Evolutionary conservation across 2,329 filamentous ascomycete species (phyloP), one percentile per base, ranked within the genome.

Genomic region (Trichoderma guizhouense): DNA sequence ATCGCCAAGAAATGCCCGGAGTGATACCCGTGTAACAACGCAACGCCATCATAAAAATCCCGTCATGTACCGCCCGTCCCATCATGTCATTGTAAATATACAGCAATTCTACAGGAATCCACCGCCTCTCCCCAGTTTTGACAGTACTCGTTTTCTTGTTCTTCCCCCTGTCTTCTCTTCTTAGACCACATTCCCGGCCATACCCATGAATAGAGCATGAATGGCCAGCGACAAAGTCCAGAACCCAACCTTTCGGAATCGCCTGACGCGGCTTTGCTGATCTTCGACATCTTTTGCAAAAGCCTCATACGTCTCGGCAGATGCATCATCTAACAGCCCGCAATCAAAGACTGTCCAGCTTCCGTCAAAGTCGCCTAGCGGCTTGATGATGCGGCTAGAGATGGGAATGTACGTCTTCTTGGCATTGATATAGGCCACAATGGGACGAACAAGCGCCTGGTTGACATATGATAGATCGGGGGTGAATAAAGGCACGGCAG

Each of bases 341-440:
- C 93, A 96, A 81, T 99, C 96, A 79, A 93, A 98, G 32, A 97
- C 87, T 4, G 95, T 95, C 96, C 96, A 98, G 76, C 92, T 93
- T 39, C 96, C 96, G 80, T 98, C 93, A 78, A 99, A 99, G 80
- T 99, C 96, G 72, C 88, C 88, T 21, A 91, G 88, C 7, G 91
- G 90, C 84, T 99, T 99, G 74, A 98, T 94, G 63, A 99, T 93
- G 73, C 95, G 92, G 83, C 96, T 98, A 76, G 92, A 93, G 77
- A 99, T 94, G 30, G 96, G 96, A 57, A 99, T 98, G 78, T 97
- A 98, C 0, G 95, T 97, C 79, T 91, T 92, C 80, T 94, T 93
- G 55, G 94, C 93, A 82, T 99, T 99, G 82, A 99, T 98, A 81
- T 98, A 99, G 7, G 96, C 96, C 53, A 99, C 95, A 73, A 99